phyloP scores from a whole-genome alignment of 345 rosid genomes.

The Camelina neglecta region DNA sequence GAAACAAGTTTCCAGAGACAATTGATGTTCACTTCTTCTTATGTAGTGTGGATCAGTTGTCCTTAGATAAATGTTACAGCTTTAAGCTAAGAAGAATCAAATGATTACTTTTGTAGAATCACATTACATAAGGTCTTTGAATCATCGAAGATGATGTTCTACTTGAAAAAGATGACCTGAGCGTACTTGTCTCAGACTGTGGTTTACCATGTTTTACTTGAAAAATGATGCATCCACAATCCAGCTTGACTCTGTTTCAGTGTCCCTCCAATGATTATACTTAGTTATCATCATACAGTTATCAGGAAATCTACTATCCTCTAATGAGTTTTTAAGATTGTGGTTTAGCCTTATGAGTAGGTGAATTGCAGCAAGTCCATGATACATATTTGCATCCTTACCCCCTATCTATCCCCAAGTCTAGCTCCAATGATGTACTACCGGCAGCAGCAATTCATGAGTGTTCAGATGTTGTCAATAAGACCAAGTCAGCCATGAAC shows the following conservation, averaged over 20 bases:
- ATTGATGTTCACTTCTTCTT: background rate
- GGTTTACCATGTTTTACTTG: background rate
- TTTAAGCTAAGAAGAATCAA: background rate
- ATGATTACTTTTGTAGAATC: background rate
- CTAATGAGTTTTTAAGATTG: too few species aligned
- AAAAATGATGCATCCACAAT: too few species aligned
- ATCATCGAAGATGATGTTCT: background rate
- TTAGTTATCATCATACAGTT: too few species aligned
- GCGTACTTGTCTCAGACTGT: background rate
- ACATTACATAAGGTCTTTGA: background rate
- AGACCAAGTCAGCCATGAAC: background rate
- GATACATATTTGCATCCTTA: background rate
- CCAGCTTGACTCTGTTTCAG: too few species aligned
- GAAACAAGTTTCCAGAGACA: background rate
- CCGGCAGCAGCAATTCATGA: background rate
- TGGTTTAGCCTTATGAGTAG: background rate
- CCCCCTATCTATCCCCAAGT: background rate
- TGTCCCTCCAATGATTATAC: too few species aligned
- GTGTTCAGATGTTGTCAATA: background rate
- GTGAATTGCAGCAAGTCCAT: background rate
- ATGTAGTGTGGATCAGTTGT: background rate
- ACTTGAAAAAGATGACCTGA: background rate
- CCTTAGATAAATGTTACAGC: background rate
- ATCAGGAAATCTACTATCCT: too few species aligned
- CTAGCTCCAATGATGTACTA: background rate